Percentiles rank a stretch among this genome's conserved stretches.
phyloP scores from a whole-genome alignment of 441 rosid genomes.

The Sinapis alba region DNA sequence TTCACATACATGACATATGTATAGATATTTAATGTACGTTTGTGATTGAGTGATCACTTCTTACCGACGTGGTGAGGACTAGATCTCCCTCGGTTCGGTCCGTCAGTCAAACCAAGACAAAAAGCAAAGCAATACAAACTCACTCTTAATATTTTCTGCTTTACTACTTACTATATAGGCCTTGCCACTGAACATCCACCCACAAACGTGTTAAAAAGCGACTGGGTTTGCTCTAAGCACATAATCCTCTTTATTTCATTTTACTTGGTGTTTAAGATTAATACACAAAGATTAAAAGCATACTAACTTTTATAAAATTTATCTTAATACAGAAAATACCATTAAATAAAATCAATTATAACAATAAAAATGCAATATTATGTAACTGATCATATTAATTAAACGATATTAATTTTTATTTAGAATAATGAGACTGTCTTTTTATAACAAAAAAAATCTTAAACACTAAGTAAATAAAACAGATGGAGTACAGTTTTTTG shows the following conservation, averaged over 20 bases:
- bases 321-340: neutral
- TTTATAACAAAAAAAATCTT: too few relatives aligned
- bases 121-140: neutral
- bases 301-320: too few relatives aligned
- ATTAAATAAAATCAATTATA: too few relatives aligned
- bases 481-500: neutral
- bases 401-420: too few relatives aligned
- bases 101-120: neutral
- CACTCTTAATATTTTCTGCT: too few relatives aligned
- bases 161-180: too few relatives aligned
- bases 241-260: too few relatives aligned
- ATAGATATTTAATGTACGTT: neutral
- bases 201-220: too few relatives aligned
- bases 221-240: too few relatives aligned
- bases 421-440: neutral
- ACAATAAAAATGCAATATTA: neutral
- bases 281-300: too few relatives aligned
- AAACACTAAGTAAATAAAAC: neutral
- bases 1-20: neutral
- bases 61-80: neutral
- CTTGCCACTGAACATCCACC: too few relatives aligned
- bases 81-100: neutral
- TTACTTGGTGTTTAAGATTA: too few relatives aligned
- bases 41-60: neutral
- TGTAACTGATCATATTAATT: neutral